These are phyloP conservation scores for Fragaria vesca DNA, from an alignment of 306 rosid species.

Conservation along the genomic window DNA sequence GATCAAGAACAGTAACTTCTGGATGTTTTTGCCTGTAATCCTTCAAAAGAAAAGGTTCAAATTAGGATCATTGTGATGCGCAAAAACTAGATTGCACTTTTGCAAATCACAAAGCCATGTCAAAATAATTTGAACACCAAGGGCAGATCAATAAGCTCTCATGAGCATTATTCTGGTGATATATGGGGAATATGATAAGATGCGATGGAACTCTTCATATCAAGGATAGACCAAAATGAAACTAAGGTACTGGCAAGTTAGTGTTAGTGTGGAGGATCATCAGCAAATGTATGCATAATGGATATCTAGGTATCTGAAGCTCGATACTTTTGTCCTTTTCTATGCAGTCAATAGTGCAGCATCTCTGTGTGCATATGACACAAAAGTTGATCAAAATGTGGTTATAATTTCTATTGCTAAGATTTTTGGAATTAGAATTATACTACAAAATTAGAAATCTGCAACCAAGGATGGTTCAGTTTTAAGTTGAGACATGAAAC, in stretches of 20 bases:
- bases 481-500: not conserved
- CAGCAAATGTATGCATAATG: not conserved
- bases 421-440: not conserved
- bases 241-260: constrained; percentile 1
- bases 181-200: not conserved
- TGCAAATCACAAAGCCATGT: not conserved
- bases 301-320: not conserved
- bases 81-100: not conserved
- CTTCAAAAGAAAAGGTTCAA: constrained; percentile 40
- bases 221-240: not conserved
- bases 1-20: constrained; percentile 83
- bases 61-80: not conserved
- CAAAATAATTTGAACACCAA: not conserved
- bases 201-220: not conserved
- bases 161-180: not conserved
- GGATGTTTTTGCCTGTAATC: constrained; percentile 76
- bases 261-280: not conserved
- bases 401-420: not conserved
- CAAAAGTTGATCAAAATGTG: not conserved
- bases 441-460: not conserved
- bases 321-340: not conserved
- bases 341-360: not conserved
- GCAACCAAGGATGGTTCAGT: not conserved
- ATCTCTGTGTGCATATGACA: not conserved
- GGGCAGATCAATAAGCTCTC: not conserved